Evolutionary conservation across 2,329 filamentous ascomycete species (phyloP), one percentile per base, ranked within the genome.

Genomic region (Dothideomycetes sp.): DNA sequence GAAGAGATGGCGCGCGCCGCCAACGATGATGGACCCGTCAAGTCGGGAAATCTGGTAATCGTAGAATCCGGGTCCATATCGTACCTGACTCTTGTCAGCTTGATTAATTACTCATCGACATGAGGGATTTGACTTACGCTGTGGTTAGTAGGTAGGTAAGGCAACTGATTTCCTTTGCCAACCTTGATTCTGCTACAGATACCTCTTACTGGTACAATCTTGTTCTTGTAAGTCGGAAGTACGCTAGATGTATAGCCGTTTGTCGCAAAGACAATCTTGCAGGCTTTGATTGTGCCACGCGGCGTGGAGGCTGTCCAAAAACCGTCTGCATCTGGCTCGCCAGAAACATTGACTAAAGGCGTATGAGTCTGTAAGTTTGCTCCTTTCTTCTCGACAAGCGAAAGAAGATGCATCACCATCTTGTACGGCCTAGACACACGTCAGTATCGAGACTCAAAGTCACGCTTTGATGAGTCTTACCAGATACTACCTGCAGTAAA

Each of bases 301-400:
- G 45, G 23, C 3, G 53, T 56, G 13, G 33, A 44, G 12, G 54
- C 45, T 3, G 17, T 44, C 16, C 16, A 18, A 11, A 19, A 10
- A 12, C 18, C 43, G 3, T 40, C 23, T 9, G 30, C 12, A 37
- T n/a, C 2, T 39, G 13, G 0, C 4, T 50, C 47, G 5, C 60
- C 47, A 1, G 46, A 18, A 4, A 44, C 47, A 1, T 13, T 13
- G 22, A 23, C 27, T 3, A 78, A 82, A 0, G 80, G 74, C 5
- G 83, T 87, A 43, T 70, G 75, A 3, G 82, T 86, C 59, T 87
- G 82, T 16, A 88, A 66, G 51, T 86, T 86, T 50, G 86, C 76
- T n/a, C 53, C 54, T 2, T 53, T 59, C 1, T 57, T 56, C 18
- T 64, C 55, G 4, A 70, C 54, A 0, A 82, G 59, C 55, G 82